Conservation (phyloP, 129 eudicot species). For the Oenanthe sinensis region DNA sequence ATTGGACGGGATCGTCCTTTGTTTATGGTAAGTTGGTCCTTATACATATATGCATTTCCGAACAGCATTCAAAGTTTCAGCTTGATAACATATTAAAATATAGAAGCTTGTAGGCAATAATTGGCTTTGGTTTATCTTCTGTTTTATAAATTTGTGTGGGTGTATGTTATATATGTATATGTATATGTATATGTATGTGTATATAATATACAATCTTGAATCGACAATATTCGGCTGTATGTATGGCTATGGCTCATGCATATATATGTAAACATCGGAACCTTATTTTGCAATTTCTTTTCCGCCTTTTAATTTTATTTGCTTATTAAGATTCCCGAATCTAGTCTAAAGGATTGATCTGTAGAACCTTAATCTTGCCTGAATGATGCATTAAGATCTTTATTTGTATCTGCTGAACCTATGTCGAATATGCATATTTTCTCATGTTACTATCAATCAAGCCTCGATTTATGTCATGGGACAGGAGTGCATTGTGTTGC, state of each 20-base stretch:
- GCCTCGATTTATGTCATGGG: no score
- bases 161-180: background rate
- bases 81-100: background rate
- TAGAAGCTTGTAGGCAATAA: background rate
- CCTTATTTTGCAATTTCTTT: background rate
- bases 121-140: background rate
- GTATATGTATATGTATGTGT: background rate
- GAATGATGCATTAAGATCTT: background rate
- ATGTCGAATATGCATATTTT: background rate
- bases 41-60: background rate
- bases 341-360: background rate
- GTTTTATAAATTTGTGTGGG: background rate
- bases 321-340: background rate
- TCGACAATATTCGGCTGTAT: background rate
- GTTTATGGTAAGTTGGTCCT: constrained; percentile 54
- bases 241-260: background rate
- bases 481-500: background rate
- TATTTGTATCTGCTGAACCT: background rate
- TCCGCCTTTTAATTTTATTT: background rate
- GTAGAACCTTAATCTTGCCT: background rate
- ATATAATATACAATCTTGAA: background rate
- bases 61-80: background rate
- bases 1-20: constrained; percentile 67
- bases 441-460: background rate
- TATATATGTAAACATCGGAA: background rate